A percentile compares a stretch with the other conserved stretches of the same genome.
Evolutionary conservation across 352 stramenopile genomes (phyloP).

Genomic region (Pseudoperonospora humuli): DNA sequence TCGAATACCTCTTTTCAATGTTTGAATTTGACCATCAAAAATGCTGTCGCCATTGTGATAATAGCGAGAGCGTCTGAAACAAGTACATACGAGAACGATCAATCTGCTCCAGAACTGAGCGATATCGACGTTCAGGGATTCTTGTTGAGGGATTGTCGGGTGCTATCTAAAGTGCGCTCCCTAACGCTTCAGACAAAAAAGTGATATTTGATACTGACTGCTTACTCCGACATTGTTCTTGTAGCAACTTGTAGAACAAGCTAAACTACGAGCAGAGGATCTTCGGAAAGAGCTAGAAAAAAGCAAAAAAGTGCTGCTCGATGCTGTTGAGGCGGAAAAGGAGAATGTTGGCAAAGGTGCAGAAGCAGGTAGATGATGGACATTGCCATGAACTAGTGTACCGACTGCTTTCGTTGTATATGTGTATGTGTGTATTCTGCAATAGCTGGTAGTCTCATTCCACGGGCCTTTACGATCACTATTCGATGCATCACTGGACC

Average conservation of each 20-base stretch:
- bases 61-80: slow-evolving; percentile 4
- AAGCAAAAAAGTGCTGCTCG: slow-evolving; percentile 47
- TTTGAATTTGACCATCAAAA: no score
- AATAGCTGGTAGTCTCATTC: slow-evolving; percentile 16
- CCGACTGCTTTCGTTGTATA: no score
- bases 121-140: slow-evolving; percentile 43
- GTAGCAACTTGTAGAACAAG: slow-evolving; percentile 56
- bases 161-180: slow-evolving; percentile 27
- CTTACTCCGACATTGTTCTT: not conserved
- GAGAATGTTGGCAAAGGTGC: slow-evolving; percentile 36
- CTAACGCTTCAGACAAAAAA: not conserved
- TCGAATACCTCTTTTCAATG: no score
- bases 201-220: not conserved
- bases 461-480: slow-evolving; percentile 36
- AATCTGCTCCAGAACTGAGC: slow-evolving; percentile 3
- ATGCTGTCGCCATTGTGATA: not conserved
- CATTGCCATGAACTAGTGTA: not conserved
- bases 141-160: slow-evolving; percentile 37
- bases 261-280: slow-evolving; percentile 35
- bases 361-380: not conserved
- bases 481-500: slow-evolving; percentile 45
- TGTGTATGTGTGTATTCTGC: not conserved
- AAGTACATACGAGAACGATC: not conserved
- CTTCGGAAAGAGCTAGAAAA: slow-evolving; percentile 43
- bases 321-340: slow-evolving; percentile 51